Evolutionary conservation across 306 rosid genomes (phyloP).

Genomic region (Cucumis cinereus): DNA sequence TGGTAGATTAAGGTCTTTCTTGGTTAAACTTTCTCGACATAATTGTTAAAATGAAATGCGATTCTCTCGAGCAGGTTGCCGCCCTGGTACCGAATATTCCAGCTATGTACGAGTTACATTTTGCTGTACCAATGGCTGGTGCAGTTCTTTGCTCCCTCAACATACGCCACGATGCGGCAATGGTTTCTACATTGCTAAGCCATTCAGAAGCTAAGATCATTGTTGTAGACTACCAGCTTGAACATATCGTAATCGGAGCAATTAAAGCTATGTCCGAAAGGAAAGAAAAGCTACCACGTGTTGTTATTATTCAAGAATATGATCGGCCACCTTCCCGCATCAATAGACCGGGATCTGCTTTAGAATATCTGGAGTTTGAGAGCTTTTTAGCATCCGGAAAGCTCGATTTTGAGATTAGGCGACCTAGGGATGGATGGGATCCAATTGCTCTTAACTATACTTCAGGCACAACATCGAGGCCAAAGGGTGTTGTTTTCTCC

Average conservation of each 20-base stretch:
- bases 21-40: background rate
- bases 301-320: constrained; percentile 45
- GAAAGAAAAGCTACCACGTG: constrained; percentile 21
- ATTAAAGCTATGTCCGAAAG: constrained; percentile 32
- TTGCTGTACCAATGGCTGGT: constrained; percentile 87
- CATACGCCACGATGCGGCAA: constrained; percentile 44
- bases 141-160: constrained; percentile 69
- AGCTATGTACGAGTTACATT: constrained; percentile 76
- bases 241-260: constrained; percentile 48
- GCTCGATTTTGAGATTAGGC: constrained; percentile 32
- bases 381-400: constrained; percentile 38
- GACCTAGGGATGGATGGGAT: constrained; percentile 65
- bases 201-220: constrained; percentile 69
- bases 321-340: constrained; percentile 9
- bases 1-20: background rate
- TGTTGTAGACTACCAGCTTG: constrained; percentile 48
- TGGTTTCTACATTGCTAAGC: constrained; percentile 37
- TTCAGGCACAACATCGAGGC: constrained; percentile 89
- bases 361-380: constrained; percentile 41
- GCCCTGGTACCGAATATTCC: constrained; percentile 67
- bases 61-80: constrained; percentile 44
- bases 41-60: background rate
- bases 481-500: constrained; percentile 77
- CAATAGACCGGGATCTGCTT: background rate
- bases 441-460: constrained; percentile 77